Conservation (phyloP, 2,329 filamentous ascomycete species). For the Cercospora citrullina region DNA sequence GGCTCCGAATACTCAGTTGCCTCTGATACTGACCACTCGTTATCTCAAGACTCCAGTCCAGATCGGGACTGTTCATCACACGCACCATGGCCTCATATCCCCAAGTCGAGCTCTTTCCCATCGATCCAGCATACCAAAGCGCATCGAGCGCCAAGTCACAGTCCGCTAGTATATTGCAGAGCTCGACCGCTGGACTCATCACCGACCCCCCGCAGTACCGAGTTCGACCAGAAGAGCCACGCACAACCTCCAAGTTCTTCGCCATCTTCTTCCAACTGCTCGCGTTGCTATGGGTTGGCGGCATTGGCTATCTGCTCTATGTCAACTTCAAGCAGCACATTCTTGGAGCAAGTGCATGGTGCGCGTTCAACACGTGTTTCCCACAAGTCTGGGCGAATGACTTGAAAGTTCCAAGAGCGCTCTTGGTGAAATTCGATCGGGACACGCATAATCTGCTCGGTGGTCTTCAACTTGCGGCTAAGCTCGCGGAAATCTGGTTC, state of each 20-base stretch:
- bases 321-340: neutral
- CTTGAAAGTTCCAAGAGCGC: neutral
- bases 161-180: neutral
- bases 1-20: neutral
- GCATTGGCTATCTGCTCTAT: neutral
- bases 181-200: neutral
- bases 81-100: neutral
- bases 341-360: neutral
- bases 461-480: neutral
- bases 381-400: neutral
- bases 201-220: neutral
- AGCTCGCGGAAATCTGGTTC: neutral
- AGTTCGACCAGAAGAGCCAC: neutral
- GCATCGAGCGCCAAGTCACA: neutral
- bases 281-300: neutral
- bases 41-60: neutral
- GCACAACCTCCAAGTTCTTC: neutral
- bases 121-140: neutral
- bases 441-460: neutral
- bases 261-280: neutral
- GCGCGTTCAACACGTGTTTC: neutral
- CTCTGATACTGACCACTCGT: neutral
- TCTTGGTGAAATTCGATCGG: neutral
- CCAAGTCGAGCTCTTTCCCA: neutral
- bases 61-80: neutral